Evolutionary conservation across 345 rosid species (phyloP), one percentile per base, ranked within the genome.

Genomic region (Camelina laxa): DNA sequence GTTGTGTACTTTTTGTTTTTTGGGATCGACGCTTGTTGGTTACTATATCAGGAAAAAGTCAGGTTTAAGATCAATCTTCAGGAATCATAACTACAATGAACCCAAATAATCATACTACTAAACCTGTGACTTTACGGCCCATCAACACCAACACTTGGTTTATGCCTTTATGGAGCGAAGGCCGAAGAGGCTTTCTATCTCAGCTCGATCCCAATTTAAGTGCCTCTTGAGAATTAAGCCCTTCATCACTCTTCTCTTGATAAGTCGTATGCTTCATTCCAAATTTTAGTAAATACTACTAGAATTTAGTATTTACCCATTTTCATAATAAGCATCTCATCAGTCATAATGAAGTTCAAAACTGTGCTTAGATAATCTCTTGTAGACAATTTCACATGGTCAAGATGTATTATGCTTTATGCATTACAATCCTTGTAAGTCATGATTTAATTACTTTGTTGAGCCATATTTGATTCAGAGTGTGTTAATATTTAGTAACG

Each of bases 101-200:
- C 42, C 68, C 53, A 9, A 50, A 49, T 3, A 5, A 11, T 38
- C 31, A 8, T 35, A 71, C 1, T 2, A 71, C 1, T 2, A 22
- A 60, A 67, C 41, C 42, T 60, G 22, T 16, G 38, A 38, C 75
- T 70, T 0, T 14, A 21, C 60, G 39, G 67, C 60, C 75, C 41
- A 72, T 38, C 7, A 19, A 10, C 2, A 19, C 9, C 42, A 57
- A 56, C 20, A 9, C 54, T 55, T 55, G 3, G 49, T 15, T 65
- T 48, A 39, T 10, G 13, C 13, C 13, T 39, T 10, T 33, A 44
- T 44, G 10, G 22, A 45, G 24, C 55, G 10, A 45, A n/a, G n/a
- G n/a, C n/a, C n/a, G n/a, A n/a, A 66, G 58, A 38, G 42, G 14
- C 58, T 65, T 49, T 49, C 30, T 17, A 13, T 33, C 9, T 35